Evolutionary conservation across 2,329 filamentous ascomycete genomes (phyloP), one percentile per base, ranked within the genome.

Genomic region (Penicillium sp.): DNA sequence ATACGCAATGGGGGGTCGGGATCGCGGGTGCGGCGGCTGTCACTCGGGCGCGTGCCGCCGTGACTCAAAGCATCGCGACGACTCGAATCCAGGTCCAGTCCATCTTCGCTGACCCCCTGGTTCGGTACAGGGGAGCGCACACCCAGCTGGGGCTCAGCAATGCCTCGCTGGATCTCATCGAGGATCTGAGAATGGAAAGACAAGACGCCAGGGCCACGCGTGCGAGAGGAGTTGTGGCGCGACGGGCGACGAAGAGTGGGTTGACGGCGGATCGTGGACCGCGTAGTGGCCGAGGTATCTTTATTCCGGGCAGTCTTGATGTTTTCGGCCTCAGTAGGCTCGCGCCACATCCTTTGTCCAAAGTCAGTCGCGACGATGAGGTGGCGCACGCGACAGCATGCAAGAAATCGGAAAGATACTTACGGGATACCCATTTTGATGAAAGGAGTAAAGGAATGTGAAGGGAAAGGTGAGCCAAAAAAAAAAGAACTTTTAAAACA

Each of bases 241-340:
- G 59, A 59, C 16, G 58, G 53, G 32, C 64, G 63, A 34, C 64
- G 63, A 50, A 71, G 62, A 37, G 65, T 61, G 48, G 67, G 58
- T 52, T 75, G 72, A 48, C 80, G 77, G 50, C 80, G 77, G 58
- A 84, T 83, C 34, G 77, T 67, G 31, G 78, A 82, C 60, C 80
- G 77, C 45, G 74, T 68, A 46, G 71, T 62, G 38, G 77, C 77
- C 47, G 74, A 74, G 29, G 73, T 64, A 58, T 82, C 79, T 62
- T 80, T 81, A 52, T 70, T 61, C 43, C 70, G 63, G 47, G 70
- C 66, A 44, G 70, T 72, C 40, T 61, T 66, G 26, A 54, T 18
- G 20, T 66, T 63, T 46, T 71, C 69, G 49, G 73, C 67, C 39
- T 73, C 70, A 32, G 73, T 70, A 42, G 77, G 77, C 60, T 77